Evolutionary conservation across 345 rosid species (phyloP).

Genomic region (Citrus maxima): DNA sequence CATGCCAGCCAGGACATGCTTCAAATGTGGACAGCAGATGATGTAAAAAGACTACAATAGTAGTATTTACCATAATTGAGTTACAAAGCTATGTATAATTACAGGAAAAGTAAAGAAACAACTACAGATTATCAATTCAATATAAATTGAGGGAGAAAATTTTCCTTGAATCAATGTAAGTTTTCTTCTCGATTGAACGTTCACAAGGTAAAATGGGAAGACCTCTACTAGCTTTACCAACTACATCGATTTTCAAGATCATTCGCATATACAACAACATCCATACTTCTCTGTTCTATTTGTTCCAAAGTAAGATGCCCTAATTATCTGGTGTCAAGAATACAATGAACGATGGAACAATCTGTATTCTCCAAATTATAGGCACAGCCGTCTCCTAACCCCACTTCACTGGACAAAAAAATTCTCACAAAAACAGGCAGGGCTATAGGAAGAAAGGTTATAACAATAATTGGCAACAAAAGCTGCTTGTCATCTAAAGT

Average conservation of each 20-base stretch:
- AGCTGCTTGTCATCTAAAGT: constrained; percentile 58
- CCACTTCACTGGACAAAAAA: not conserved
- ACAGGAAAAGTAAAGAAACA: not conserved
- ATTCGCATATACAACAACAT: not conserved
- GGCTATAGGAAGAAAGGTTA: not conserved
- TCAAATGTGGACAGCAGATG: not conserved
- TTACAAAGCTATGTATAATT: not conserved
- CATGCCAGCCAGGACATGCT: not conserved
- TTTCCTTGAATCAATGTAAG: not conserved
- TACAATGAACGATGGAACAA: not conserved
- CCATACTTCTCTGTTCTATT: not conserved
- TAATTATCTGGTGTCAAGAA: not conserved
- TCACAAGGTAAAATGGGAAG: not conserved
- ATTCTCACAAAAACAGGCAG: not conserved
- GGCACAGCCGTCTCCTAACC: not conserved
- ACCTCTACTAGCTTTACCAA: not conserved
- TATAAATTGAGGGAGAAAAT: not conserved
- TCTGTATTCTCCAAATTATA: not conserved
- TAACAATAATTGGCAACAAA: not conserved
- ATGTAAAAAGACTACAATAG: not conserved
- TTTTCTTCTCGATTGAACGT: not conserved
- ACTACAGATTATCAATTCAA: not conserved
- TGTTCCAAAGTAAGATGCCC: not conserved
- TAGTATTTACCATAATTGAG: not conserved
- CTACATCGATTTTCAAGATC: not conserved